phyloP scores from a whole-genome alignment of 2,329 filamentous ascomycete genomes.

The Phoma sp. region DNA sequence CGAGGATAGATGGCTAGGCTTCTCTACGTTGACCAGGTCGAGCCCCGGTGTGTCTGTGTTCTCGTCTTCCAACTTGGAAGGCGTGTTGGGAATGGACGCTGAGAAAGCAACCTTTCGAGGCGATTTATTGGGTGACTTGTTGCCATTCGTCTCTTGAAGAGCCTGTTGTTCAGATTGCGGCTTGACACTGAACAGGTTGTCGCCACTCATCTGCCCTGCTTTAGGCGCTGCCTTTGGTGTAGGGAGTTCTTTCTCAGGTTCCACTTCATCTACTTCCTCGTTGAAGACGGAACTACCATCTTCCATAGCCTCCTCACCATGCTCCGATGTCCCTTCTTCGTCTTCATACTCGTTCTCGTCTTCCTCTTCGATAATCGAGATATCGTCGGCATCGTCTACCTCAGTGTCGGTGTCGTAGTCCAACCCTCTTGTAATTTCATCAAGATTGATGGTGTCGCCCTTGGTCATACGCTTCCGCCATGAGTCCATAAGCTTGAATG shows the following conservation, averaged over 20 bases:
- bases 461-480: slow-evolving; percentile 85
- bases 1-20: slow-evolving; percentile 26
- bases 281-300: slow-evolving; percentile 40
- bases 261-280: slow-evolving; percentile 37
- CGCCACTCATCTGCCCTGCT: slow-evolving; percentile 27
- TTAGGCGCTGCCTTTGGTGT: slow-evolving; percentile 33
- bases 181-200: slow-evolving; percentile 46
- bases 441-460: slow-evolving; percentile 70
- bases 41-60: slow-evolving; percentile 42
- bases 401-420: slow-evolving; percentile 61
- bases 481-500: slow-evolving; percentile 86
- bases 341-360: slow-evolving; percentile 28
- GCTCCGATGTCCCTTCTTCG: slow-evolving; percentile 23
- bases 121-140: slow-evolving; percentile 46
- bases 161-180: slow-evolving; percentile 39
- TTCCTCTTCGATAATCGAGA: slow-evolving; percentile 33
- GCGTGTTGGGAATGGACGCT: slow-evolving; percentile 45
- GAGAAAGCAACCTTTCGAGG: slow-evolving; percentile 52
- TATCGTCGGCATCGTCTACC: slow-evolving; percentile 40
- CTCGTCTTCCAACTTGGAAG: slow-evolving; percentile 40
- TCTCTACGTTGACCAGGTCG: slow-evolving; percentile 33
- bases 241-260: slow-evolving; percentile 28
- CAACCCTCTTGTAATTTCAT: slow-evolving; percentile 67
- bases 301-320: slow-evolving; percentile 30
- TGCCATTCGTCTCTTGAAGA: slow-evolving; percentile 47